Conservation (phyloP, 2,329 filamentous ascomycete genomes). For the Alternaria arborescens region DNA sequence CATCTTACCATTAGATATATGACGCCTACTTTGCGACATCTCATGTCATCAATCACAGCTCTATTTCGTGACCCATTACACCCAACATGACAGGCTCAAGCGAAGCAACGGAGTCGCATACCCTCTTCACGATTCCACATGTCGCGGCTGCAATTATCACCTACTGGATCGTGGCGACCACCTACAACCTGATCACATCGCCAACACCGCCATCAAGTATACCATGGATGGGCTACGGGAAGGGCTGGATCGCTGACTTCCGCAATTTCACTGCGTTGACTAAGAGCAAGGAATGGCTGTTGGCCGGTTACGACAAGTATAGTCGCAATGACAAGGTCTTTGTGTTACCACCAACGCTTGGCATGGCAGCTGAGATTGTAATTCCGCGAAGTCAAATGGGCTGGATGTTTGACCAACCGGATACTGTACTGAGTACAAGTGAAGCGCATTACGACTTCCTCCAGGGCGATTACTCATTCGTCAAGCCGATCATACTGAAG, state of each 20-base stretch:
- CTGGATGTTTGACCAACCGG: conserved; percentile 57
- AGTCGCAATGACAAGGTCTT: conserved; percentile 36
- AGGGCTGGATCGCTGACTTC: conserved; percentile 28
- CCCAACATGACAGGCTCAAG: conserved; percentile 2
- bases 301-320: conserved; percentile 35
- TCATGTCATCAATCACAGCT: neutral
- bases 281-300: conserved; percentile 34
- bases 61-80: neutral
- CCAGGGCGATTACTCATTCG: conserved; percentile 52
- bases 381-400: conserved; percentile 46
- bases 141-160: conserved; percentile 25
- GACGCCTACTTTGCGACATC: neutral
- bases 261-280: conserved; percentile 33
- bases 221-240: conserved; percentile 39
- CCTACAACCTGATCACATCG: conserved; percentile 22
- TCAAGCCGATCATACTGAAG: conserved; percentile 45
- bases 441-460: conserved; percentile 52
- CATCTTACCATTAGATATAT: conserved; percentile 1
- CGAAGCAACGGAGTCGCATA: neutral
- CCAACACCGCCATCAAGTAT: conserved; percentile 28
- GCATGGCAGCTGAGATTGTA: conserved; percentile 40
- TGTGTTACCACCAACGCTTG: conserved; percentile 37
- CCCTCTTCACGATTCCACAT: conserved; percentile 6
- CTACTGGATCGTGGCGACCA: conserved; percentile 24
- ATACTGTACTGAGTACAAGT: conserved; percentile 48